Evolutionary conservation across 306 rosid genomes (phyloP), one percentile per base, ranked within the genome.

Genomic region (Begonia masoniana): DNA sequence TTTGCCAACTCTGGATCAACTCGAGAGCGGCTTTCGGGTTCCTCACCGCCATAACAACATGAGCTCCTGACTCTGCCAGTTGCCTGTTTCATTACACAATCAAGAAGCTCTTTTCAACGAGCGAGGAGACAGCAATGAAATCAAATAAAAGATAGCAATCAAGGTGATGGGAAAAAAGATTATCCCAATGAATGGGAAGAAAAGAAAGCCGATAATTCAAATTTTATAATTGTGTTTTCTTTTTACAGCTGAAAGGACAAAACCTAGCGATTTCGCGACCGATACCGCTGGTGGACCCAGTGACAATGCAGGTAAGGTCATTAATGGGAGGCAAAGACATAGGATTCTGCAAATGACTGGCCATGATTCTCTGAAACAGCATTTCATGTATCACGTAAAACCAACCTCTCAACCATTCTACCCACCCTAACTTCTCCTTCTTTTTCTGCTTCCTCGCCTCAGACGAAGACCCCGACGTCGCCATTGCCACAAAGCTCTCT

Each of bases 21-120:
- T 81, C 96, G 13, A 61, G 70, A 35, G 94, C 99, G 11, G 73
- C 84, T 54, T 86, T 77, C 10, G 84, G 68, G 62, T 91, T 91
- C 88, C 99, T 91, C 61, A 91, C 99, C 3, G 99, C 96, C 99
- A 91, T 91, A 54, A 91, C 85, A 62, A 91, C 96, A 74, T 91
- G 94, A 12, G 94, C 99, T 52, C 99, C 99, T 7, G 92, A 58
- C 68, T 86, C 82, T 43, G 99, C 99, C 78, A 91, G 71, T 64
- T 91, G 99, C 92, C 99, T 89, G 75, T 56, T 69, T 53, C 60
- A 66, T 65, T 14, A 21, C 24, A 21, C 24, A 21, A 21, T 21
- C 24, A 21, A 21, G 24, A 2, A 21, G 24, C 24, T 21, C 24
- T 21, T 21, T 21, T 21, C 24, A 21, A 21, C 24, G 4, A 2